Evolutionary conservation across 139 green algal species (phyloP), one percentile per base, ranked within the genome.

Genomic region (Pedinophyceae sp.): DNA sequence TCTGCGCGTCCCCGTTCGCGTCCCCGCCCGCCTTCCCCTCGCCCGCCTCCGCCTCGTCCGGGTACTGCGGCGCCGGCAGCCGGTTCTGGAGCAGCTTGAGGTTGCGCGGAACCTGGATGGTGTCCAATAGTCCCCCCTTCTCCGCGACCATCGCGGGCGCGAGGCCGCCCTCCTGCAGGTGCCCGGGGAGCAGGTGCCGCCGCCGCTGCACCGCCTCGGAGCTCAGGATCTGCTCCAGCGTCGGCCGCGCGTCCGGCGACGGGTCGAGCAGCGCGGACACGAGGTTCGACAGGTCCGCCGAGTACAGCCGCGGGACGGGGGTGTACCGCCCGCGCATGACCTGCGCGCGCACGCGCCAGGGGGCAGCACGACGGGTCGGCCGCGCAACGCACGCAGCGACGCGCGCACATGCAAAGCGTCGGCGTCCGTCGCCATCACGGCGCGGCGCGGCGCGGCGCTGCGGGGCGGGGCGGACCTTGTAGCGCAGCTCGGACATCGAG

Each of bases 401-500:
- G n/a, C n/a, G n/a, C n/a, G n/a, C 39, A 48, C 18, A 48, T 48
- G 19, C 39, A 48, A 48, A 48, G 19, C 18, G 39, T 18, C 18
- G 18, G 39, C 18, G 19, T 48, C 39, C 19, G 19, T 20, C 18
- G 39, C 18, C 39, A 18, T 20, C 39, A 48, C 18, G 18, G 39
- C 18, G 39, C 39, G 19, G 18, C 19, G 39, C 19, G 19, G 18
- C 19, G 18, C 19, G 39, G 18, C 39, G 39, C 39, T 19, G 10
- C 51, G 13, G 27, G 28, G 26, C n/a, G n/a, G n/a, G n/a, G n/a
- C n/a, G n/a, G 7, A 87, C 60, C 17, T 74, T 73, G 26, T 69
- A 64, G 23, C 73, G 70, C 29, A 89, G 69, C 57, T 86, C 78
- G 20, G 45, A 25, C 58, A 89, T 73, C 23, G 48, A 68, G 46